Evolutionary conservation across 2,329 filamentous ascomycete species (phyloP), one percentile per base, ranked within the genome.

Genomic region (Cordyceps sp.): DNA sequence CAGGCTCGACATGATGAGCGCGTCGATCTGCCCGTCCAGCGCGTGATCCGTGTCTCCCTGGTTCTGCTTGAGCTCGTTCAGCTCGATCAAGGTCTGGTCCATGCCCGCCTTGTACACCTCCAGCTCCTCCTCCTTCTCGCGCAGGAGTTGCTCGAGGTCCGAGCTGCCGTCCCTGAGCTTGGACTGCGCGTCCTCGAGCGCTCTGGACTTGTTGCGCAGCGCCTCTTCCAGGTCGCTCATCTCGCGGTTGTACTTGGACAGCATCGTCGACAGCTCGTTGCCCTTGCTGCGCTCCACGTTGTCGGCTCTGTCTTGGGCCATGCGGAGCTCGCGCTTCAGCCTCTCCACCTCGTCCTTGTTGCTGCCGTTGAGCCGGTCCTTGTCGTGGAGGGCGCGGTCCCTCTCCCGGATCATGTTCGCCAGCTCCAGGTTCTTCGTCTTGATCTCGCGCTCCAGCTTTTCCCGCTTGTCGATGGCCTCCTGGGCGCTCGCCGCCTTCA

Each of bases 371-470:
- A 78, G 61, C 34, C 90, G 74, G 50, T 98, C 90, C 53, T 86
- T 84, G 39, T 98, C 90, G 48, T 96, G 84, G 32, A 94, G 59
- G 20, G 90, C 90, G 40, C 90, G 75, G 49, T 98, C 90, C 44
- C 90, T 72, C 60, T 98, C 90, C 27, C 90, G 74, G 41, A 98
- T 98, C 90, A 98, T 96, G 53, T 96, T 85, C 21, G 90, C 90
- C 38, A 98, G 61, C 55, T 98, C 90, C n/a, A 98, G 64, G 50
- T 98, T 98, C 71, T 98, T 98, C 20, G 88, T 94, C 70, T 98
- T 98, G 53, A 98, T 80, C 59, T 98, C 90, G 22, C 88, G 79
- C 60, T 96, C 85, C 32, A 98, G 68, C 62, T 92, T 93, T 61
- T 98, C 90, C 8, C 88, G 78, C 44, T 73, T 77, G 35, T 96